These are phyloP conservation scores for Pyrrhoderma noxium DNA, from an alignment of 1,284 basidiomycete species.

Conservation along the genomic window DNA sequence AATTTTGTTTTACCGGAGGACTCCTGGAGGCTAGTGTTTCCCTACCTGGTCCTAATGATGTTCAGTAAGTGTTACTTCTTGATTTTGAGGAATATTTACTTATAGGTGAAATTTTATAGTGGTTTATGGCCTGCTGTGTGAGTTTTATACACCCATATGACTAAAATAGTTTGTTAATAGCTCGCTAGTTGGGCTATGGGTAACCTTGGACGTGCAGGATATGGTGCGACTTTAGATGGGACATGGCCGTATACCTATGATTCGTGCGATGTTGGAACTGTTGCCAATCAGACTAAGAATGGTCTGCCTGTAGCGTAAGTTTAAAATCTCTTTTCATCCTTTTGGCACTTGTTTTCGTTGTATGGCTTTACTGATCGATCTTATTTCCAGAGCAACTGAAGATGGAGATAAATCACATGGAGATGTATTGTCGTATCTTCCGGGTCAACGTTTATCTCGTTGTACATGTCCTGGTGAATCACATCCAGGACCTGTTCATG, in stretches of 20 bases:
- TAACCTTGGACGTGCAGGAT: constrained; percentile 41
- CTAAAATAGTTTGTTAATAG: too few relatives aligned
- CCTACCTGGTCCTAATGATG: not conserved
- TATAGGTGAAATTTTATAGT: constrained; percentile 16
- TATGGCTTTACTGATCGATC: constrained; percentile 41
- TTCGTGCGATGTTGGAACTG: constrained; percentile 52
- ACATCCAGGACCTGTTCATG: constrained; percentile 70
- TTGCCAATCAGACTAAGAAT: constrained; percentile 41
- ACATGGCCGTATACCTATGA: constrained; percentile 46
- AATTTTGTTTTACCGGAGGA: constrained; percentile 51
- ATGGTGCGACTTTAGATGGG: constrained; percentile 24
- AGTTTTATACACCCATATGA: too few relatives aligned
- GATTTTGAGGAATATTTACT: not conserved
- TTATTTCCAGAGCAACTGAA: constrained; percentile 32
- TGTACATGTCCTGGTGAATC: constrained; percentile 77
- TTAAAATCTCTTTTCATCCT: too few relatives aligned
- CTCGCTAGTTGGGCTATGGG: constrained; percentile 54
- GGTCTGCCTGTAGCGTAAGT: constrained; percentile 27
- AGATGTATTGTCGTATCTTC: constrained; percentile 52
- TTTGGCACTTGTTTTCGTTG: too few relatives aligned
- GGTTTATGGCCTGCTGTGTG: constrained; percentile 42
- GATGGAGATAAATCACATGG: constrained; percentile 32
- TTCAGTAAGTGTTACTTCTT: not conserved
- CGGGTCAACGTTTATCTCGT: constrained; percentile 68
- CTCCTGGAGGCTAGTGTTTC: constrained; percentile 26